Evolutionary conservation across 345 rosid species (phyloP).

Genomic region (Aquilaria sinensis): DNA sequence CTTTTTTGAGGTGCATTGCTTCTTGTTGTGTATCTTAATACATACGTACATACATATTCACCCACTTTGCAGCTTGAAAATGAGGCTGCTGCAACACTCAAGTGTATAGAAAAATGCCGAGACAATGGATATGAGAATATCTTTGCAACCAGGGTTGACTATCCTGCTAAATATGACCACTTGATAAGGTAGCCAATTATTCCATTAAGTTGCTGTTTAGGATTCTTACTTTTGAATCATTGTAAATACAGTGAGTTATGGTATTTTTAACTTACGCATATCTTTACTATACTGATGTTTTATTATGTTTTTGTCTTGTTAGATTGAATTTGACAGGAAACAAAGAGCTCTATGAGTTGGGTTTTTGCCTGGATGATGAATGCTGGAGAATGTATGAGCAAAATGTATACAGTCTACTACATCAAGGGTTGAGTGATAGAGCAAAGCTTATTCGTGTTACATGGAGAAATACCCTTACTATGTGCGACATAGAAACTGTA

Average conservation of each 20-base stretch:
- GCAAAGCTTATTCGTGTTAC: constrained; percentile 63
- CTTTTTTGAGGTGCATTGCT: background rate
- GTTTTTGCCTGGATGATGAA: constrained; percentile 85
- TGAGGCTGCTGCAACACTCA: constrained; percentile 66
- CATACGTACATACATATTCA: background rate
- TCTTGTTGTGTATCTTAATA: background rate
- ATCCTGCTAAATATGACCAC: constrained; percentile 73
- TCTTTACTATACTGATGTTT: background rate
- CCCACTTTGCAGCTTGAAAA: constrained; percentile 53
- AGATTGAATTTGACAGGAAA: constrained; percentile 70
- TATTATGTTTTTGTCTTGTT: constrained; percentile 18
- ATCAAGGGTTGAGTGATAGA: constrained; percentile 76
- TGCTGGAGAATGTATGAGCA: constrained; percentile 85
- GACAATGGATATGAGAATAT: constrained; percentile 79
- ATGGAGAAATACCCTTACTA: constrained; percentile 65
- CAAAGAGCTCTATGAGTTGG: constrained; percentile 35
- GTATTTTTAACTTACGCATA: background rate
- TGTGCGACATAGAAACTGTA: constrained; percentile 62
- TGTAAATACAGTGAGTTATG: background rate
- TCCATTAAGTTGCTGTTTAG: background rate
- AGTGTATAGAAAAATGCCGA: constrained; percentile 57
- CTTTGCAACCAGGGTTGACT: constrained; percentile 69
- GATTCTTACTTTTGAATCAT: background rate
- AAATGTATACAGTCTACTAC: constrained; percentile 55
- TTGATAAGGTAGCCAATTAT: constrained; percentile 48